Percentiles rank a stretch among this genome's conserved stretches.
Evolutionary conservation across 164 flowering plant genomes (phyloP).

Genomic region (Umbellularia californica): DNA sequence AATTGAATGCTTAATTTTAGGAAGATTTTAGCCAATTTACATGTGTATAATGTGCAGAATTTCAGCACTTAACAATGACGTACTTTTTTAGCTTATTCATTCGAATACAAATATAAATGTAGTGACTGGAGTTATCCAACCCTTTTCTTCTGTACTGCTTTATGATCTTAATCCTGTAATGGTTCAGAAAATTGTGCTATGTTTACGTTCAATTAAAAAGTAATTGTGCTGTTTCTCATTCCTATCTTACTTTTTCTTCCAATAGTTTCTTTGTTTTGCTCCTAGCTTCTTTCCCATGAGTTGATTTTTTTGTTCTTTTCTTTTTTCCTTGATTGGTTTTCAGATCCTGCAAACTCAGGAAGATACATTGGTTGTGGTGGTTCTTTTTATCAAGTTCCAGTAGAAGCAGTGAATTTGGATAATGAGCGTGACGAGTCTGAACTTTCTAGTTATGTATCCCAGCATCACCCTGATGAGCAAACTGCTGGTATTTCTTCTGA

Average conservation of each 20-base stretch:
- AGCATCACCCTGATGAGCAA: constrained; percentile 35
- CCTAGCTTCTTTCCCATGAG: not conserved
- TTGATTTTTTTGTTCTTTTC: not conserved
- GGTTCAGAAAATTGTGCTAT: not conserved
- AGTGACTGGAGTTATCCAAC: not conserved
- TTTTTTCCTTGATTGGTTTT: constrained; percentile 1
- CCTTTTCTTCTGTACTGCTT: not conserved
- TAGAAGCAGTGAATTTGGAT: constrained; percentile 41
- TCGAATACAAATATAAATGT: too few relatives aligned
- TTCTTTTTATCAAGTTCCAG: not conserved
- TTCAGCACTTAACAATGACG: not conserved
- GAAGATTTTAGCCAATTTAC: not conserved
- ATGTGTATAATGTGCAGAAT: not conserved
- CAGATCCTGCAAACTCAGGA: constrained; percentile 10
- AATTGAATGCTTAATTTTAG: not conserved
- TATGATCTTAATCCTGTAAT: not conserved
- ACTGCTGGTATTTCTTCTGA: constrained; percentile 26
- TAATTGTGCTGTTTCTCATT: not conserved
- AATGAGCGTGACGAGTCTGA: constrained; percentile 48
- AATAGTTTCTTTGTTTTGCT: not conserved
- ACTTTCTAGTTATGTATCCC: constrained; percentile 35
- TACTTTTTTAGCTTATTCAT: not conserved
- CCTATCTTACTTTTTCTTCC: not conserved
- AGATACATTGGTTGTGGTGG: not conserved
- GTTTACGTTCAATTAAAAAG: not conserved